Base-by-base conservation (phyloP, 2,329 filamentous ascomycete species). In the Phaeosphaeriaceae sp. region DNA sequence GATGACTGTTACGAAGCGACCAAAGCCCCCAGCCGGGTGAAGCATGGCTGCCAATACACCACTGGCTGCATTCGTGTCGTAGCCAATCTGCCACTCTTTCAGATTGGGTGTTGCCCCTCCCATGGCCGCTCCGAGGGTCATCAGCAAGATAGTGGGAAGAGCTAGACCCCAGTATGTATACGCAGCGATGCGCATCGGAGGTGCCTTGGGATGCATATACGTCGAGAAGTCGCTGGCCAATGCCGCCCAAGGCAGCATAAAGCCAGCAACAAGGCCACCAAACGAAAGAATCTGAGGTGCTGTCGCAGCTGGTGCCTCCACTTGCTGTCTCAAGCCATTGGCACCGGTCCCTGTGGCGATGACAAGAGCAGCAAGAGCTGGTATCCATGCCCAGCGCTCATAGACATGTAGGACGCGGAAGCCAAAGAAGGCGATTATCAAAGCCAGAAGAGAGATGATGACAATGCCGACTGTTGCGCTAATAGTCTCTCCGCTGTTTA, bases 71-170 rank as follows among this genome's bases (percentile, higher is more conserved):
- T 83, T 85, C 47, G 76, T 65, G 2, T 83, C 78, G 68, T 88
- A 88, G 2, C 81, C 85, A 2, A 77, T 79, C n/a, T 79, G 65
- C 86, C 87, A 89, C 3, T 76, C 74, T 0, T 84, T 81, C 1
- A 85, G 79, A 61, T 83, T 86, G 23, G 83, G 79, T 1, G 87
- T 80, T 28, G 86, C 86, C 7, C 86, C 86, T 19, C 83, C 86
- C 46, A 90, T 88, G n/a, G 88, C 87, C 10, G 87, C 85, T 7
- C 88, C 88, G 0, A 90, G 82, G 0, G 81, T 81, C 86, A 90
- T 89, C 52, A 90, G 81, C 0, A 85, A 79, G 40, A 87, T 79
- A 0, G 85, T 86, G 0, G 87, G 86, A 5, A 85, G 64, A 7
- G 81, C 73, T 1, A 88, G 81, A 10, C 88, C 88, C 13, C 80